phyloP scores from a whole-genome alignment of 352 stramenopile species.

The Phytophthora fragariaefolia region DNA sequence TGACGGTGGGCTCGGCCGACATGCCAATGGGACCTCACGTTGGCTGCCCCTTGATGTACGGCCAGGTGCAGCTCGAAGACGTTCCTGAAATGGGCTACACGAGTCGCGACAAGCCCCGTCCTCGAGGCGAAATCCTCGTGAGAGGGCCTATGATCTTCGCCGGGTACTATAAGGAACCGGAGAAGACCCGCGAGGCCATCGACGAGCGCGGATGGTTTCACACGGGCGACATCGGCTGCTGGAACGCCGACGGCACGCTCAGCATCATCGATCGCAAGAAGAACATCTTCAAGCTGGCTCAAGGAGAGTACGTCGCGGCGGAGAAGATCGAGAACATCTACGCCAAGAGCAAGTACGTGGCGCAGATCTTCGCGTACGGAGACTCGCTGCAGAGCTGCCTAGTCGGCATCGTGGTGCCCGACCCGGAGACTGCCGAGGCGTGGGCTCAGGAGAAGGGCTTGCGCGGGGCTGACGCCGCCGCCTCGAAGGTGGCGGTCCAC shows the following conservation, averaged over 20 bases:
- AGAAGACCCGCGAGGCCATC: constrained; percentile 90
- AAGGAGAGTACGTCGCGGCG: constrained; percentile 95
- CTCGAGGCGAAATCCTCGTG: constrained; percentile 59
- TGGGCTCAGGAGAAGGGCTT: constrained; percentile 41
- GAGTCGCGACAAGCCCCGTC: constrained; percentile 57
- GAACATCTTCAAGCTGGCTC: constrained; percentile 92
- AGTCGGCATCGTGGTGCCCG: constrained; percentile 92
- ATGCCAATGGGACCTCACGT: constrained; percentile 86
- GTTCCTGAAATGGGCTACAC: constrained; percentile 97
- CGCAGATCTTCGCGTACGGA: constrained; percentile 94
- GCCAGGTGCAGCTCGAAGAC: constrained; percentile 93
- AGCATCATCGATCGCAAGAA: constrained; percentile 91
- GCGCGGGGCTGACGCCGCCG: constrained; percentile 31
- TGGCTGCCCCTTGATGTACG: constrained; percentile 76
- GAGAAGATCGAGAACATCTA: constrained; percentile 97
- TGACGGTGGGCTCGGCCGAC: constrained; percentile 62
- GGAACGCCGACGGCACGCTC: constrained; percentile 91
- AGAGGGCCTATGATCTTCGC: constrained; percentile 81
- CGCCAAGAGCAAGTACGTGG: constrained; percentile 87
- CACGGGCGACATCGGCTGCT: constrained; percentile 94
- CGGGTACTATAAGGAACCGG: constrained; percentile 94
- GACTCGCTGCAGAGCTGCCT: constrained; percentile 93
- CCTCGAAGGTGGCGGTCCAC: constrained; percentile 43
- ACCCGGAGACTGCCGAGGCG: constrained; percentile 49
- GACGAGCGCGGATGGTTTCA: constrained; percentile 95